Percentiles rank a stretch among this genome's conserved stretches.
Conservation (phyloP, 129 eudicot species). For the Deinandra increscens region DNA sequence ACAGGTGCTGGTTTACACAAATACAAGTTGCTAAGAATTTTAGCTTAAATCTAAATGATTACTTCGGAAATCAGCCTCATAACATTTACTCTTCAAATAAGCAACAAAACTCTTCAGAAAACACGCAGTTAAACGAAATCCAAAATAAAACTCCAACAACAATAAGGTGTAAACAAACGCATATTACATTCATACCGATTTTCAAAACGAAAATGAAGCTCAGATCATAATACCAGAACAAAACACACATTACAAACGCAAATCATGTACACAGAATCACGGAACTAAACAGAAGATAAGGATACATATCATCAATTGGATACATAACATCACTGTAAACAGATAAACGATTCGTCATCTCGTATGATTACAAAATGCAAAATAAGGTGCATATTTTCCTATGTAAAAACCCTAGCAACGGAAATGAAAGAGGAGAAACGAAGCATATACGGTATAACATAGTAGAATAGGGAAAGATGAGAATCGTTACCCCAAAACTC, state of each 20-base stretch:
- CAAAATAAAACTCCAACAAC: too few species aligned
- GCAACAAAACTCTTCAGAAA: too few species aligned
- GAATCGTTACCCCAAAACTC: slow-evolving; percentile 69
- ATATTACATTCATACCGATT: background rate
- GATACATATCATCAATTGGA: too few species aligned
- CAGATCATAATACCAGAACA: background rate
- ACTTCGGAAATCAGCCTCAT: too few species aligned
- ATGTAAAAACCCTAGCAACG: background rate
- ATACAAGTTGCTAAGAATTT: too few species aligned
- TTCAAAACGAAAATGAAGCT: background rate
- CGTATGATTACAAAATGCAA: background rate
- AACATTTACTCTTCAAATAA: too few species aligned
- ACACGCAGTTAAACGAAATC: too few species aligned
- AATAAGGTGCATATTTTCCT: background rate
- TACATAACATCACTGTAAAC: background rate
- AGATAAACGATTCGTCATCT: background rate
- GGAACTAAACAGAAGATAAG: background rate
- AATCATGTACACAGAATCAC: background rate
- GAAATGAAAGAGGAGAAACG: background rate
- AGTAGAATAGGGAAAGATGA: background rate
- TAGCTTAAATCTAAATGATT: too few species aligned
- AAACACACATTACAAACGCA: background rate
- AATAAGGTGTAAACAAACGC: background rate
- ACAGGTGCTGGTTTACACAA: too few species aligned
- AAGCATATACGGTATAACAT: background rate